Evolutionary conservation across 2,329 filamentous ascomycete genomes (phyloP).

Genomic region (Ceratocystis eucalypticola): DNA sequence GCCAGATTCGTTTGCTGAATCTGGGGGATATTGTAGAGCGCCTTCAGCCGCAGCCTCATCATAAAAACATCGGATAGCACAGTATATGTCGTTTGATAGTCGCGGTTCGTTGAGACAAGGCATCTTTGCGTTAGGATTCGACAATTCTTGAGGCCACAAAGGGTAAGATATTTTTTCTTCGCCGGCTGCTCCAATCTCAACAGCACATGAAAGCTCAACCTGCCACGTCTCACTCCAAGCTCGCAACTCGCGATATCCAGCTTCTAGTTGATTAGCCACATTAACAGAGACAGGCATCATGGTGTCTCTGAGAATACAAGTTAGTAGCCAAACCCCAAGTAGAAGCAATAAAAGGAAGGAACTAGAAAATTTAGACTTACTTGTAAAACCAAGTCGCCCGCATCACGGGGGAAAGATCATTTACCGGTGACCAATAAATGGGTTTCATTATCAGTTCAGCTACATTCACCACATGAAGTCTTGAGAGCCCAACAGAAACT

Average conservation of each 20-base stretch:
- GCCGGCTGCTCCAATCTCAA: conserved; percentile 76
- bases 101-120: conserved; percentile 25
- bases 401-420: conserved; percentile 70
- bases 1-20: conserved; percentile 13
- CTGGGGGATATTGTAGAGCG: conserved; percentile 20
- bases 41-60: conserved; percentile 47
- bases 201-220: conserved; percentile 78
- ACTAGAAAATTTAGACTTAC: conserved; percentile 24
- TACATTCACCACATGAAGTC: conserved; percentile 75
- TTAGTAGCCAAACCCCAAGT: background rate
- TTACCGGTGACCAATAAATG: conserved; percentile 93
- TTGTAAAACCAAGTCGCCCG: conserved; percentile 96
- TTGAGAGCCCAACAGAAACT: conserved; percentile 78
- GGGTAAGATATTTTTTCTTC: conserved; percentile 82
- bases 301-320: conserved; percentile 44
- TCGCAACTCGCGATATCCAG: conserved; percentile 73
- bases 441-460: conserved; percentile 81
- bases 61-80: conserved; percentile 44
- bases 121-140: conserved; percentile 18
- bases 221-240: conserved; percentile 88
- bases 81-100: conserved; percentile 43
- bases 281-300: conserved; percentile 79
- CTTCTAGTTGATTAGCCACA: conserved; percentile 83
- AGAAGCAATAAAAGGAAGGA: background rate
- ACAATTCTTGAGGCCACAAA: conserved; percentile 51